Base-by-base conservation (phyloP, 192 early-diverging fungal genomes). In the Umbelopsis isabellina region DNA sequence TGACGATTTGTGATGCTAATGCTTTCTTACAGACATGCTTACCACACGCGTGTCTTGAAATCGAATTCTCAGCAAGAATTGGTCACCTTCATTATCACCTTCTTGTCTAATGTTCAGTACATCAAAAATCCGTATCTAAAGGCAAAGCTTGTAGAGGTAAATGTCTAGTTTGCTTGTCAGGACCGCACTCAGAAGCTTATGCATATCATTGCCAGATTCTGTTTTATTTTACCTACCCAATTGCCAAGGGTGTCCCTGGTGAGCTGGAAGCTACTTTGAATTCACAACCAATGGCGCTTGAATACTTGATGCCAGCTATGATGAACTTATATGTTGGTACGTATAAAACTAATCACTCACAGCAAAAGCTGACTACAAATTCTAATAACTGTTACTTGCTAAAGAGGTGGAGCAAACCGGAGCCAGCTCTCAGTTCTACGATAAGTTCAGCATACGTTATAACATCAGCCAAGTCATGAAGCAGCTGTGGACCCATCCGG, bases 401-500 rank as follows among this genome's bases (percentile, higher is more conserved):
- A 23, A 67, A 85, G 97, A 98, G 69, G 94, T 96, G 9, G 97
- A 99, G 78, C 91, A 95, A 49, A 97, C 96, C 20, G 97, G 97
- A 18, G 86, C 89, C 2, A 88, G 88, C 71, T 91, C 92, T 4
- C 96, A 97, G 76, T 99, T 99, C 72, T 99, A 97, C 74, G 97
- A 99, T 79, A 99, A 99, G 80, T 97, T 98, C 82, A 97, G 93
- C 79, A 95, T 96, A 71, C 90, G 97, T 37, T 98, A 98, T 85
- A 91, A 97, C 71, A 96, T 99, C 65, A 91, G 91, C 9, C 93
- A 96, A 70, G 91, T 96, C 10, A 86, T 98, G 74, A 95, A 95
- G 74, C 75, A 78, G 37, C 82, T 96, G 13, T 94, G 95, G 91
- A 79, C 75, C 6, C 88, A 93, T 65, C 82, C 75, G n/a, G 75